Evolutionary conservation across 805 yeast genomes (phyloP).

Genomic region (Candida methanosorbosa): DNA sequence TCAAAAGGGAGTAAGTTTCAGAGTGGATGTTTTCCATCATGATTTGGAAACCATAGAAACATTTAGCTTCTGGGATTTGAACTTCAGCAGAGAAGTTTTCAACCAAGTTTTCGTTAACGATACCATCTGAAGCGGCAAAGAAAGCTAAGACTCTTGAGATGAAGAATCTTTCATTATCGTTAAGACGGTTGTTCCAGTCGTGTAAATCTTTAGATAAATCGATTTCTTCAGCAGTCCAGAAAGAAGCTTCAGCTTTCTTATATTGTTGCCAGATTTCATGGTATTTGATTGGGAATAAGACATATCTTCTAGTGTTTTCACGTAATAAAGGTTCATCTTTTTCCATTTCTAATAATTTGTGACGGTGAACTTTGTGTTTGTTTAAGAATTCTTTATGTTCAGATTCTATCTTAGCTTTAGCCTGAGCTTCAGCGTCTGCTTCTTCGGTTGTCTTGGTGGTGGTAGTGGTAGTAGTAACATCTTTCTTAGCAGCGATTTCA

Average conservation of each 20-base stretch:
- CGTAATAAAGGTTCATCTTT: conserved; percentile 79
- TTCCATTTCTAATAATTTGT: conserved; percentile 63
- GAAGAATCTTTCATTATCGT: conserved; percentile 87
- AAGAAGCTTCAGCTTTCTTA: conserved; percentile 98
- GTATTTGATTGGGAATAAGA: conserved; percentile 91
- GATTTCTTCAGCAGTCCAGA: conserved; percentile 99
- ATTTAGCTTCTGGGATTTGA: conserved; percentile 94
- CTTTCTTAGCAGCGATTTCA: conserved; percentile 32
- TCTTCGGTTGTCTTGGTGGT: conserved; percentile 10
- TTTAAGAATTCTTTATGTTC: conserved; percentile 49
- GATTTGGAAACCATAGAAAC: conserved; percentile 98
- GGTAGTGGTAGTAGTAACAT: conserved; percentile 19
- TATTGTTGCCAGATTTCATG: conserved; percentile 99
- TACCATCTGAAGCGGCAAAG: conserved; percentile 98
- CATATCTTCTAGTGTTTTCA: conserved; percentile 85
- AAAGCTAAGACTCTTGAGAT: conserved; percentile 91
- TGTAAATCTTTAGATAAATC: conserved; percentile 85
- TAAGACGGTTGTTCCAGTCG: conserved; percentile 90
- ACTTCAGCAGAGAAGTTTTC: conserved; percentile 98
- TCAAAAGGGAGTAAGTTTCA: conserved; percentile 90
- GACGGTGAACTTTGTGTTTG: conserved; percentile 64
- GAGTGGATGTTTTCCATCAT: conserved; percentile 99
- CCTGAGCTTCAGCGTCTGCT: conserved; percentile 5
- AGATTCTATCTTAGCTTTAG: conserved; percentile 15
- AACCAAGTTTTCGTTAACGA: conserved; percentile 94